Conservation (phyloP, 768 basidiomycete species). For the Leccinum variicolor region DNA sequence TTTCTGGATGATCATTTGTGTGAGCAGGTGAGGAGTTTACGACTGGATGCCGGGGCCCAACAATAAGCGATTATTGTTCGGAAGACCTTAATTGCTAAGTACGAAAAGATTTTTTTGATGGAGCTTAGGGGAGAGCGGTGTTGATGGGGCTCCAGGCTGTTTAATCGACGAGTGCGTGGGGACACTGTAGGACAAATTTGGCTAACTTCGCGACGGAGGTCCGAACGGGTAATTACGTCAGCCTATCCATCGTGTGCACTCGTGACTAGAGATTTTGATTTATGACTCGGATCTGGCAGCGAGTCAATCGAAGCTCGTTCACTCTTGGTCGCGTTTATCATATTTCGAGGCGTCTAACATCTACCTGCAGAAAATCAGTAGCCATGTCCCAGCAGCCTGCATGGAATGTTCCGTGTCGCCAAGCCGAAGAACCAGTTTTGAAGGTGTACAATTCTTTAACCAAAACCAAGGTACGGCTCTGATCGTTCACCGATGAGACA, state of each 20-base stretch:
- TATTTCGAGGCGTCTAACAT: constrained; percentile 1
- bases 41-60: neutral
- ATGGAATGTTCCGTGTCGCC: constrained; percentile 41
- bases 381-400: constrained; percentile 62
- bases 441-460: constrained; percentile 92
- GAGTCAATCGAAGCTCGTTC: constrained; percentile 11
- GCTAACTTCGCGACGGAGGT: neutral
- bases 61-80: neutral
- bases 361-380: constrained; percentile 1
- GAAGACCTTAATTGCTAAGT: neutral
- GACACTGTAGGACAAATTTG: neutral
- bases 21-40: neutral
- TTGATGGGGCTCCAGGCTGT: neutral
- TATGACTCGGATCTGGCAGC: constrained; percentile 25
- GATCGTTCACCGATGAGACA: constrained; percentile 10
- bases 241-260: constrained; percentile 5
- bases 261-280: constrained; percentile 1
- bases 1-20: neutral
- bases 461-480: constrained; percentile 69
- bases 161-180: neutral
- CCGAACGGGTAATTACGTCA: constrained; percentile 20
- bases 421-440: constrained; percentile 46
- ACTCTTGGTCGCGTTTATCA: constrained; percentile 6
- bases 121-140: neutral
- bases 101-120: constrained; percentile 3